Conservation (phyloP, 768 basidiomycete species). For the Hygrocybe punicea region DNA sequence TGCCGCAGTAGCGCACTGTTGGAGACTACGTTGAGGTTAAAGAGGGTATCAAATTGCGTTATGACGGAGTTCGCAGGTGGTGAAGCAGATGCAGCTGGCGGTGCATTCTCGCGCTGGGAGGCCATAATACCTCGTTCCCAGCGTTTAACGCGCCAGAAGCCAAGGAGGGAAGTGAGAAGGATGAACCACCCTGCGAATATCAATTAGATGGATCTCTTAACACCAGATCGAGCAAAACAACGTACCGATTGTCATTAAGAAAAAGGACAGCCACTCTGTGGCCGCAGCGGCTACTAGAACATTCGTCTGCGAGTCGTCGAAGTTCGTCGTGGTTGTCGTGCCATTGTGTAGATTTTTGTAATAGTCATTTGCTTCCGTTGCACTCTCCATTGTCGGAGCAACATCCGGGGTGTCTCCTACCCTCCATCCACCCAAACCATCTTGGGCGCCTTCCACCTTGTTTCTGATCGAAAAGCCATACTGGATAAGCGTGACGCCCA, state of each 20-base stretch:
- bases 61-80: constrained; percentile 23
- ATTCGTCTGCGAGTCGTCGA: constrained; percentile 15
- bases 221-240: constrained; percentile 3
- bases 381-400: constrained; percentile 43
- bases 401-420: constrained; percentile 25
- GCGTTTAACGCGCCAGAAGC: constrained; percentile 86
- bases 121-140: constrained; percentile 78
- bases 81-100: constrained; percentile 18
- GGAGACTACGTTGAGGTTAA: constrained; percentile 40
- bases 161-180: constrained; percentile 83
- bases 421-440: constrained; percentile 32
- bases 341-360: constrained; percentile 27
- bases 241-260: constrained; percentile 84
- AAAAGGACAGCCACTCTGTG: constrained; percentile 92
- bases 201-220: background rate
- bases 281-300: constrained; percentile 59
- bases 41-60: constrained; percentile 39
- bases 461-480: constrained; percentile 82
- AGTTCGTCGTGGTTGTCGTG: constrained; percentile 11
- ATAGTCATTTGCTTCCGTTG: constrained; percentile 47
- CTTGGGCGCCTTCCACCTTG: constrained; percentile 34
- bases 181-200: constrained; percentile 41
- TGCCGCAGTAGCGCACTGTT: constrained; percentile 42
- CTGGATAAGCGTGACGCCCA: constrained; percentile 95
- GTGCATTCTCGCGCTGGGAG: constrained; percentile 43